A percentile compares a stretch with the other conserved stretches of the same genome.
Evolutionary conservation across 805 yeast genomes (phyloP).

Genomic region (Starmerella riodocensis): DNA sequence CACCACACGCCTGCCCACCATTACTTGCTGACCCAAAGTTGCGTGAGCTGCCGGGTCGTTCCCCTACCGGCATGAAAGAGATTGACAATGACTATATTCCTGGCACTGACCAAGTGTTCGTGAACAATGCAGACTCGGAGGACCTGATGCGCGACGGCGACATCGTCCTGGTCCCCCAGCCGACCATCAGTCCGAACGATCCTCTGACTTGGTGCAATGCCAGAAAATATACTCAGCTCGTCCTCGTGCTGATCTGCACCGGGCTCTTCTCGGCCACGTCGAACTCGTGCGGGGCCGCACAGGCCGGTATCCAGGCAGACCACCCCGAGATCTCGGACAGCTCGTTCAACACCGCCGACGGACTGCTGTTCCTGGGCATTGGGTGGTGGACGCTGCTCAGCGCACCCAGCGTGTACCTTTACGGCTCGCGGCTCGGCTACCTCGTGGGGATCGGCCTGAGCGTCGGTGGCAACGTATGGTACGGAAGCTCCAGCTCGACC

Average conservation of each 20-base stretch:
- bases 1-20: too few relatives aligned
- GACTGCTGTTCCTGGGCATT: constrained; percentile 57
- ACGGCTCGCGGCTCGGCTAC: constrained; percentile 53
- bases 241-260: constrained; percentile 29
- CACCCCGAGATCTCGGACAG: constrained; percentile 48
- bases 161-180: constrained; percentile 50
- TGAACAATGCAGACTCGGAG: constrained; percentile 25
- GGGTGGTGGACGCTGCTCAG: constrained; percentile 48
- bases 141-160: constrained; percentile 24
- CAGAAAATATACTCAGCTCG: constrained; percentile 37
- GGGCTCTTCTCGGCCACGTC: constrained; percentile 43
- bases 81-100: constrained; percentile 18
- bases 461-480: constrained; percentile 57
- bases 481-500: constrained; percentile 41
- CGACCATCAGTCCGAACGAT: constrained; percentile 56
- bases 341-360: constrained; percentile 69
- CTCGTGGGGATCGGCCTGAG: constrained; percentile 49
- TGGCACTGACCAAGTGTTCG: constrained; percentile 26
- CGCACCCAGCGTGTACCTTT: constrained; percentile 17
- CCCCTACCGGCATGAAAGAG: background rate
- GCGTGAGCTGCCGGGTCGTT: too few relatives aligned
- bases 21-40: too few relatives aligned
- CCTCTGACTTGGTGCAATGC: constrained; percentile 49
- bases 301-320: constrained; percentile 48
- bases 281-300: constrained; percentile 61